Conservation (phyloP, 164 flowering plant genomes). For the Aristolochia californica region DNA sequence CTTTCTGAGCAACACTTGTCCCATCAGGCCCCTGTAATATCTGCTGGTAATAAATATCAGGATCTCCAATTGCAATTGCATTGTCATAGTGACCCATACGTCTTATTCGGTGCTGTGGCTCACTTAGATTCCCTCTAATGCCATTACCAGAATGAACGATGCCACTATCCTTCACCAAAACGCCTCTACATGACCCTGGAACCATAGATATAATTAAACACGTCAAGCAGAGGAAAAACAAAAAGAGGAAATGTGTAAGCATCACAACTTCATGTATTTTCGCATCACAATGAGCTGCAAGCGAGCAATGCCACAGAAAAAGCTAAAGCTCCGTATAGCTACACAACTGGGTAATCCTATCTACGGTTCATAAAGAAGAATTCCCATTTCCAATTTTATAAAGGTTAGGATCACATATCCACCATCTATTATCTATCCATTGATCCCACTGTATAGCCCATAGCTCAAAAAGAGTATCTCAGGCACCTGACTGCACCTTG, state of each 20-base stretch:
- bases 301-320: not conserved
- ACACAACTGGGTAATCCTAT: too few relatives aligned
- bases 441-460: too few relatives aligned
- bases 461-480: too few relatives aligned
- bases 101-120: constrained; percentile 25
- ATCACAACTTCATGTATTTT: not conserved
- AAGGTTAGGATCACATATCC: too few relatives aligned
- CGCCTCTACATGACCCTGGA: constrained; percentile 30
- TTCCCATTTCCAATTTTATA: too few relatives aligned
- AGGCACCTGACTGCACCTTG: too few relatives aligned
- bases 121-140: constrained; percentile 20
- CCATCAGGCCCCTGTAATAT: constrained; percentile 43
- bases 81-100: constrained; percentile 26
- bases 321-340: too few relatives aligned
- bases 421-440: too few relatives aligned
- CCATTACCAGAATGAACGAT: constrained; percentile 18
- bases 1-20: constrained; percentile 37
- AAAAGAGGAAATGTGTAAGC: too few relatives aligned
- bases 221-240: not conserved
- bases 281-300: too few relatives aligned
- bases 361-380: too few relatives aligned
- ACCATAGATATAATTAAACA: not conserved
- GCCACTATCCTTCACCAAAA: constrained; percentile 30
- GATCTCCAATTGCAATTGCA: constrained; percentile 41
- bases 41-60: constrained; percentile 46